Evolutionary conservation across 2,329 filamentous ascomycete species (phyloP).

Genomic region (Epichloe scottii): DNA sequence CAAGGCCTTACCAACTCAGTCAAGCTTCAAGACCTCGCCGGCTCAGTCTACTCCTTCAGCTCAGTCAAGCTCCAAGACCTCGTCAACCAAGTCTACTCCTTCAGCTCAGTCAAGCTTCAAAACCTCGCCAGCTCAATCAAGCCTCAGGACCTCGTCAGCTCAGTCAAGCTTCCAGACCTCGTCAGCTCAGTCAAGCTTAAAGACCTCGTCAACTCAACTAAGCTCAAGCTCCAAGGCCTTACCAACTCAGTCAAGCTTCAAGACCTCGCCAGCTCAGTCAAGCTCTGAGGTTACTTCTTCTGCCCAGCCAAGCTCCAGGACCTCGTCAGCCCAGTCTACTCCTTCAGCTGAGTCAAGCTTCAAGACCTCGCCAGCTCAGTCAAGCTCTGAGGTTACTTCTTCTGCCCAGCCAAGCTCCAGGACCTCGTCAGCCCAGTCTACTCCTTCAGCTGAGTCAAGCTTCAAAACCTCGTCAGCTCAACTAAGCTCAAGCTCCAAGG

Average conservation of each 20-base stretch:
- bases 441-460: no score
- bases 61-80: background rate
- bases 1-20: background rate
- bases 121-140: background rate
- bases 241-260: background rate
- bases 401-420: background rate
- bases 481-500: no score
- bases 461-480: no score
- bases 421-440: no score
- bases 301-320: background rate
- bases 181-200: no score
- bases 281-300: background rate
- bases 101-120: background rate
- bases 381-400: background rate
- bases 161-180: no score
- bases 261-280: background rate
- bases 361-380: background rate
- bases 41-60: no score
- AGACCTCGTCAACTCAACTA: background rate
- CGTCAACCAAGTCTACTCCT: background rate
- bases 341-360: background rate
- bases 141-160: no score
- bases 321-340: no score
- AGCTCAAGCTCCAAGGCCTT: background rate
- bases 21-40: no score